Percentiles rank a stretch among this genome's conserved stretches.
phyloP scores from a whole-genome alignment of 2,329 filamentous ascomycete species.

The Hymenoscyphus fraxineus region DNA sequence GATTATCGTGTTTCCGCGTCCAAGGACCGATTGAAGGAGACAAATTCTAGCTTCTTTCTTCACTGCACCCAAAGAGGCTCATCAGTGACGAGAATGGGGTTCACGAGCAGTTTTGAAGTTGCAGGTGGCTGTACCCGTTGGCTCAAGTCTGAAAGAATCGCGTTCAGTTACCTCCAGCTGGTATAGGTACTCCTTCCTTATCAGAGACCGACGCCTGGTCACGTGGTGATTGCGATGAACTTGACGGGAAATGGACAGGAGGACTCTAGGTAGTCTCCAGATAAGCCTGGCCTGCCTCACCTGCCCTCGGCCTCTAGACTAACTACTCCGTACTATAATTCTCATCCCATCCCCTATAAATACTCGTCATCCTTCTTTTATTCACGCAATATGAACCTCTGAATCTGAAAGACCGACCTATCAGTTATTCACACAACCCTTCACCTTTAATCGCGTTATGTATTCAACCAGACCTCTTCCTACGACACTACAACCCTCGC shows the following conservation, averaged over 20 bases:
- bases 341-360: constrained; percentile 11
- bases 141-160: neutral
- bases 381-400: neutral
- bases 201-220: neutral
- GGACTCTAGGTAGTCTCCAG: too few species aligned
- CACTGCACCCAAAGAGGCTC: neutral
- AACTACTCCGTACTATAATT: neutral
- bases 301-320: neutral
- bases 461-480: neutral
- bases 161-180: neutral
- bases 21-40: neutral
- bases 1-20: neutral
- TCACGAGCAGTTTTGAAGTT: neutral
- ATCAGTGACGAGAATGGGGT: neutral
- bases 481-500: constrained; percentile 3
- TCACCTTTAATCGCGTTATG: neutral
- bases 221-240: constrained; percentile 5
- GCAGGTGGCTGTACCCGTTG: neutral
- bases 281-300: neutral
- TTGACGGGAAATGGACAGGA: too few species aligned
- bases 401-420: neutral
- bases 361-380: neutral
- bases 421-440: neutral
- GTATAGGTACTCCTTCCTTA: neutral
- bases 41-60: neutral